These are phyloP conservation scores for Pseudogymnoascus sp. DNA, from an alignment of 2,329 filamentous ascomycete species.

Conservation along the genomic window DNA sequence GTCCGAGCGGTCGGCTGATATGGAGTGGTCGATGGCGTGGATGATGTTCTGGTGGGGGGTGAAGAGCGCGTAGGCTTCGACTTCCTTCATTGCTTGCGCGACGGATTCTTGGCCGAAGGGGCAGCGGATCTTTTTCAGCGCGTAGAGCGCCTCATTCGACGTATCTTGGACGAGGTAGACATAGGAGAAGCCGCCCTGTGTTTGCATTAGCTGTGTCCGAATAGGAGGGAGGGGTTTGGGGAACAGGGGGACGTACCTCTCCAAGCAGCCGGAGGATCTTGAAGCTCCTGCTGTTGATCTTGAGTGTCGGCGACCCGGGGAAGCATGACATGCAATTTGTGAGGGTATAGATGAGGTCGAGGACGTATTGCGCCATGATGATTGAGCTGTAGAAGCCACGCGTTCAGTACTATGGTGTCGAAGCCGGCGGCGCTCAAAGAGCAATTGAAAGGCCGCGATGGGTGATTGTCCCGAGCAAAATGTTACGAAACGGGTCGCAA, in stretches of 20 bases:
- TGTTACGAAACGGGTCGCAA: neutral
- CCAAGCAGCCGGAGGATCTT: constrained; percentile 91
- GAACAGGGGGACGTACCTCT: constrained; percentile 54
- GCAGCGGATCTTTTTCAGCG: constrained; percentile 97
- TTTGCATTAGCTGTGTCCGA: constrained; percentile 14
- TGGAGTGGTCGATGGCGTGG: constrained; percentile 72
- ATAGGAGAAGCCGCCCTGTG: constrained; percentile 90
- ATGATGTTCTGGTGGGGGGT: constrained; percentile 78
- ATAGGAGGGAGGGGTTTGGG: neutral
- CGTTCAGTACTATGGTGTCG: neutral
- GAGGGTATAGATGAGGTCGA: constrained; percentile 84
- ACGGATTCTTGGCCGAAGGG: constrained; percentile 97
- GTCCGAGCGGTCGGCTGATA: constrained; percentile 64
- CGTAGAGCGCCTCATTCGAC: constrained; percentile 73
- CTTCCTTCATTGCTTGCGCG: constrained; percentile 88
- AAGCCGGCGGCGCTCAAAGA: constrained; percentile 19
- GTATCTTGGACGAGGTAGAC: constrained; percentile 97
- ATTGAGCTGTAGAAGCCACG: constrained; percentile 10
- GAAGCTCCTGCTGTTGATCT: constrained; percentile 91
- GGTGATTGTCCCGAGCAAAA: neutral
- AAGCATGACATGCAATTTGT: constrained; percentile 97
- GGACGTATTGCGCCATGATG: constrained; percentile 71
- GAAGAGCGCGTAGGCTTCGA: constrained; percentile 93
- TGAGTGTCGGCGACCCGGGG: constrained; percentile 84
- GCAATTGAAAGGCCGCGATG: neutral